A percentile compares a stretch with the other conserved stretches of the same genome.
Conservation (phyloP, 148 eudicot species). For the Beta vulgaris region DNA sequence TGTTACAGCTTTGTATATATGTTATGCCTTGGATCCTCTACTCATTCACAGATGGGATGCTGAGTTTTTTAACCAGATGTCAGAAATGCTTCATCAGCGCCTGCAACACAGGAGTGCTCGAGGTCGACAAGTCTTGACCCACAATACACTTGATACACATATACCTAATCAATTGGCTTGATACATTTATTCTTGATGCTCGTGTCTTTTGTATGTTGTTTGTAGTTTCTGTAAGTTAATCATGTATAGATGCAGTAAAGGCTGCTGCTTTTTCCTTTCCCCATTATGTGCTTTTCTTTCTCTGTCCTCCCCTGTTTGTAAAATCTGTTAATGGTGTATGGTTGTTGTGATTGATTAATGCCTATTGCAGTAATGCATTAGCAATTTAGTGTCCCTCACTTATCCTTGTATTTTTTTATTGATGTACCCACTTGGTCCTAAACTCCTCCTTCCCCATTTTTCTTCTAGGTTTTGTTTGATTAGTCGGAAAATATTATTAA, state of each 20-base stretch:
- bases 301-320: background rate
- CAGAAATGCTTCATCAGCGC: constrained; percentile 83
- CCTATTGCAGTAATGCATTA: constrained; percentile 12
- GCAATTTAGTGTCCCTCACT: background rate
- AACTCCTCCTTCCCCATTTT: no score
- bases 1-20: constrained; percentile 83
- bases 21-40: constrained; percentile 83
- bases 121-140: constrained; percentile 63
- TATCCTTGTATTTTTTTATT: no score
- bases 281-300: background rate
- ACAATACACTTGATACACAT: constrained; percentile 43
- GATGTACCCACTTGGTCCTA: no score
- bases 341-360: background rate
- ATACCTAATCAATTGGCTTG: constrained; percentile 25
- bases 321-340: background rate
- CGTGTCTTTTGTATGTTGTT: background rate
- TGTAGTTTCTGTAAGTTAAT: constrained; percentile 1
- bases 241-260: constrained; percentile 23
- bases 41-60: constrained; percentile 78
- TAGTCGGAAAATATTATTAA: no score
- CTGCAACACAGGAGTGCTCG: constrained; percentile 87
- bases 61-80: constrained; percentile 71
- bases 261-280: background rate
- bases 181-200: background rate
- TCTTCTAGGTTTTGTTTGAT: no score